Evolutionary conservation across 306 rosid species (phyloP).

Genomic region (Quercus cerris): DNA sequence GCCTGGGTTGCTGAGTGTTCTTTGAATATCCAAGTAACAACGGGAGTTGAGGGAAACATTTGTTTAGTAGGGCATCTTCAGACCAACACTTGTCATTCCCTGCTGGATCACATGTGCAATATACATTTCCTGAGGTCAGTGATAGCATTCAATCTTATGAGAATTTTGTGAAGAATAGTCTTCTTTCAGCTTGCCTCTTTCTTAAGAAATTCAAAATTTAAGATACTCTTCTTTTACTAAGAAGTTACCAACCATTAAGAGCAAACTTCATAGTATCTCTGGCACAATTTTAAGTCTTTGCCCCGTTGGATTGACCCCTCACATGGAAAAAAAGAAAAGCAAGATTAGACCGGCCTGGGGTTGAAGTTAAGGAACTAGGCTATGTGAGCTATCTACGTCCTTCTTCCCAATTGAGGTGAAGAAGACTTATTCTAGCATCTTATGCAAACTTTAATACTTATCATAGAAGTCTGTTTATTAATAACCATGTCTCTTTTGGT

Average conservation of each 20-base stretch:
- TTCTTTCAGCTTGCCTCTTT: not conserved
- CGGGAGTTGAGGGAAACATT: conserved; percentile 58
- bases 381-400: not conserved
- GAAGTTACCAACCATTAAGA: not conserved
- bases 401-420: not conserved
- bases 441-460: not conserved
- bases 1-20: conserved; percentile 69
- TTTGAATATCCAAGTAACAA: conserved; percentile 69
- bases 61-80: conserved; percentile 75
- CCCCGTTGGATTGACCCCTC: not conserved
- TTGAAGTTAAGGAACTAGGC: not conserved
- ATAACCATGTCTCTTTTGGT: too few species aligned
- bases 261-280: not conserved
- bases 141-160: not conserved
- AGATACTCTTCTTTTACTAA: not conserved
- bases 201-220: not conserved
- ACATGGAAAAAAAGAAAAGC: not conserved
- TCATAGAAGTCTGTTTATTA: not conserved
- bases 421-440: not conserved
- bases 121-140: conserved; percentile 80
- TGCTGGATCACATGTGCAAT: conserved; percentile 56
- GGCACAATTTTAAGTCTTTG: not conserved
- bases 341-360: not conserved
- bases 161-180: not conserved
- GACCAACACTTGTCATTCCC: conserved; percentile 61